Evolutionary conservation across 1,139 yeast species (phyloP).

Genomic region (Magnusiomyces tetraspermus): DNA sequence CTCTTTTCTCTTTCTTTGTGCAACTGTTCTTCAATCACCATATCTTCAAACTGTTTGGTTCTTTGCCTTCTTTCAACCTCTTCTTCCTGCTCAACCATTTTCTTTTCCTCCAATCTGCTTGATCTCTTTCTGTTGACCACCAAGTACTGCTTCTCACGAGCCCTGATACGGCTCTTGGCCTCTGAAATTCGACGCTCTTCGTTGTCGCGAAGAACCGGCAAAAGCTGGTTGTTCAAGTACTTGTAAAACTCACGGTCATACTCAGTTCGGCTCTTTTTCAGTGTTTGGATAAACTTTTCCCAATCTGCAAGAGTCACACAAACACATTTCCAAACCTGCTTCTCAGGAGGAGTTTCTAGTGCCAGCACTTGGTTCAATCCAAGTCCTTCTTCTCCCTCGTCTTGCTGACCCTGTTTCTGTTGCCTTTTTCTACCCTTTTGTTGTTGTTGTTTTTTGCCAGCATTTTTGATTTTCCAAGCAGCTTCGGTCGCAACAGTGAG

Average conservation of each 20-base stretch:
- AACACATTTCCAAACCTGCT: constrained; percentile 29
- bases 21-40: constrained; percentile 10
- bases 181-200: constrained; percentile 22
- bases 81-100: constrained; percentile 18
- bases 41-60: constrained; percentile 1
- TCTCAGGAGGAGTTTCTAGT: constrained; percentile 18
- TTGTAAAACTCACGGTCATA: constrained; percentile 18
- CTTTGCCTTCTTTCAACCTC: constrained; percentile 16
- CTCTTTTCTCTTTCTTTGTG: constrained; percentile 16
- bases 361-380: constrained; percentile 21
- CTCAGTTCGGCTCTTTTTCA: constrained; percentile 18
- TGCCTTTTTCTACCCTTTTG: constrained; percentile 9
- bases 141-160: constrained; percentile 19
- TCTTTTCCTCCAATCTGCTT: constrained; percentile 25
- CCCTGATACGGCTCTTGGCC: constrained; percentile 21
- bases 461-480: constrained; percentile 2
- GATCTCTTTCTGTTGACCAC: constrained; percentile 28
- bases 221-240: constrained; percentile 21
- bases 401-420: constrained; percentile 11
- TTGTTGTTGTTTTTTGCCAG: constrained; percentile 4
- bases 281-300: constrained; percentile 22
- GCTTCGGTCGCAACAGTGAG: neutral
- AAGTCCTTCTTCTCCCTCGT: constrained; percentile 10
- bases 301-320: constrained; percentile 29
- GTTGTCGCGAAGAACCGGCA: constrained; percentile 27